Percentiles rank a stretch among this genome's conserved stretches.
Conservation (phyloP, 768 basidiomycete species). For the Boletus vermiculosoides region DNA sequence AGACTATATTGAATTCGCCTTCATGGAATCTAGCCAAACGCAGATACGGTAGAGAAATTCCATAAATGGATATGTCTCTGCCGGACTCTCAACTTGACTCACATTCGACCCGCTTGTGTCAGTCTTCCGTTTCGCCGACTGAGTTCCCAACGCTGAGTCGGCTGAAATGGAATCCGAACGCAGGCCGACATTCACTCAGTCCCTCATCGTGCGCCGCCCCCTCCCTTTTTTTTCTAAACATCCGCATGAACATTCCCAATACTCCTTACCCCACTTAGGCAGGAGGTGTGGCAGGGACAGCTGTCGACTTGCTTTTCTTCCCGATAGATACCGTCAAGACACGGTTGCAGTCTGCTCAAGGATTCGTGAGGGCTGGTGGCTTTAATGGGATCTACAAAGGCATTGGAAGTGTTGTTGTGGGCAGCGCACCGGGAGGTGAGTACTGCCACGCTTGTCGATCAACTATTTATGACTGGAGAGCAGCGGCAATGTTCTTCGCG, state of each 20-base stretch:
- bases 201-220: constrained; percentile 41
- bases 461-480: constrained; percentile 1
- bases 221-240: constrained; percentile 9
- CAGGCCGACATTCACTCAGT: constrained; percentile 45
- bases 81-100: not conserved
- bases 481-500: constrained; percentile 94
- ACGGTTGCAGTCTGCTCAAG: constrained; percentile 83
- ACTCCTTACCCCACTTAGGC: constrained; percentile 47
- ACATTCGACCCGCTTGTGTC: not conserved
- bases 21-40: not conserved
- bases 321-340: constrained; percentile 98
- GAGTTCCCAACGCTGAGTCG: not conserved
- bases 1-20: not conserved
- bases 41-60: not conserved
- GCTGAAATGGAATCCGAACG: constrained; percentile 28
- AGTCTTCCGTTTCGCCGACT: constrained; percentile 8
- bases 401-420: constrained; percentile 89
- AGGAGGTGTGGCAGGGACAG: constrained; percentile 87
- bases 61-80: constrained; percentile 4
- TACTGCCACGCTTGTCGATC: not conserved
- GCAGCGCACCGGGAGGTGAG: constrained; percentile 92
- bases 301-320: constrained; percentile 94
- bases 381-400: constrained; percentile 92
- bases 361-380: constrained; percentile 83
- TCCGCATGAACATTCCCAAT: constrained; percentile 13